Conservation (phyloP, 495 filamentous ascomycete genomes). For the Penicillium pulvis region DNA sequence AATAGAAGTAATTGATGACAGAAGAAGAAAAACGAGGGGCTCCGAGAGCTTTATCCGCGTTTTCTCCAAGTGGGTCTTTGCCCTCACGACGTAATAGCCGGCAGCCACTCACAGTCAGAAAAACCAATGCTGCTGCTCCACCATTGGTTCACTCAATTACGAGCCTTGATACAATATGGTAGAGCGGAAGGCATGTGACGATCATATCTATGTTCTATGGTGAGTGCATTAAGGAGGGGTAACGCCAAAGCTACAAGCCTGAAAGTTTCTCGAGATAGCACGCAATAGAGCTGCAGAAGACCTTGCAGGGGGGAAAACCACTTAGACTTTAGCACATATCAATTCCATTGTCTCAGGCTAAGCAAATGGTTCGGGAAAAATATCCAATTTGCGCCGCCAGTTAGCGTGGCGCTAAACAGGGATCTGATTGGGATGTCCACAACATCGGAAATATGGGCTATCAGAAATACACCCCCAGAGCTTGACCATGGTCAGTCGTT, state of each 20-base stretch:
- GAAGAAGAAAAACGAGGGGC: conserved; percentile 17
- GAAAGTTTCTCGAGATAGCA: conserved; percentile 1
- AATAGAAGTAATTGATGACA: conserved; percentile 2
- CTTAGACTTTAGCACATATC: background rate
- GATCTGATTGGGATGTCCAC: conserved; percentile 1
- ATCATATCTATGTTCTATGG: background rate
- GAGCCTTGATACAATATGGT: background rate
- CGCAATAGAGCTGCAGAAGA: background rate
- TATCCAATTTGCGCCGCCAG: background rate
- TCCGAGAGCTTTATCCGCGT: conserved; percentile 14
- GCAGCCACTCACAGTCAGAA: background rate
- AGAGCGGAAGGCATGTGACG: background rate
- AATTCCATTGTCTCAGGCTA: background rate
- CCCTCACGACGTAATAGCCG: conserved; percentile 21
- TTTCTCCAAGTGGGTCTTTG: conserved; percentile 16
- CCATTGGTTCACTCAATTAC: background rate
- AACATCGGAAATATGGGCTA: background rate
- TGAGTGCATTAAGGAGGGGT: background rate
- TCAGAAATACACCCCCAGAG: background rate
- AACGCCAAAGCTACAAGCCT: background rate
- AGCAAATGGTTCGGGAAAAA: background rate
- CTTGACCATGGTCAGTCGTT: background rate
- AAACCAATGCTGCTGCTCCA: background rate
- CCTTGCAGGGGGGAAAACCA: background rate
- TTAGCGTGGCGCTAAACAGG: conserved; percentile 4